phyloP scores from a whole-genome alignment of 2,329 filamentous ascomycete species.

The Westerdykella ornata region DNA sequence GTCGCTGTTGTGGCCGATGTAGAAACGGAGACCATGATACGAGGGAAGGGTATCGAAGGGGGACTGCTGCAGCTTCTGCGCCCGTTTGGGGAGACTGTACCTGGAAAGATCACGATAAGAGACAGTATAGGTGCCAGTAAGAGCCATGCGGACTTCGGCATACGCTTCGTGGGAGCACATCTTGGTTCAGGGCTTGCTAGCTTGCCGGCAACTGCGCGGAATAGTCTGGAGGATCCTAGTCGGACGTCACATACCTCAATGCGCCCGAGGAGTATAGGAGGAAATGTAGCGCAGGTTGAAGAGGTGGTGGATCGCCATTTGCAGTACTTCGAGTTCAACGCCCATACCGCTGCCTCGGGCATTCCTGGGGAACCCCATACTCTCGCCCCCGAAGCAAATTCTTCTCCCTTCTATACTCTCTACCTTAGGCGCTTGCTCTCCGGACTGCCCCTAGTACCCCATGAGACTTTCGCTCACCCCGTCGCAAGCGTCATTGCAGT shows the following conservation, averaged over 20 bases:
- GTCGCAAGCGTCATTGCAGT: conserved; percentile 93
- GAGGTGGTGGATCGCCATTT: conserved; percentile 74
- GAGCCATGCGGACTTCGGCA: conserved; percentile 80
- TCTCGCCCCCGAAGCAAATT: conserved; percentile 31
- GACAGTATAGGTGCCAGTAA: conserved; percentile 83
- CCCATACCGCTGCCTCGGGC: conserved; percentile 18
- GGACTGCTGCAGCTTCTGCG: conserved; percentile 80
- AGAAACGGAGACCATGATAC: conserved; percentile 74
- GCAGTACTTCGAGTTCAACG: conserved; percentile 60
- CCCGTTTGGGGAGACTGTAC: conserved; percentile 82
- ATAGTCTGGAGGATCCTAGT: conserved; percentile 16
- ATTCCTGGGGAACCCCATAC: conserved; percentile 33
- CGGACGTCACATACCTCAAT: conserved; percentile 21
- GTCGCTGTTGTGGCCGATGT: conserved; percentile 79
- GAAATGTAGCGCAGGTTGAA: conserved; percentile 64
- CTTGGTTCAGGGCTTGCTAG: conserved; percentile 43
- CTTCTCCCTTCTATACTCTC: conserved; percentile 75
- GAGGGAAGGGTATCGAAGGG: conserved; percentile 74
- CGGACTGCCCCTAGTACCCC: conserved; percentile 66
- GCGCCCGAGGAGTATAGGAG: conserved; percentile 41
- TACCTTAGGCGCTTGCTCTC: conserved; percentile 81
- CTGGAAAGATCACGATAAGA: conserved; percentile 81
- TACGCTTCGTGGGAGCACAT: conserved; percentile 73
- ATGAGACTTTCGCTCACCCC: conserved; percentile 91
- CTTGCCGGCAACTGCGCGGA: conserved; percentile 21